A percentile compares a stretch with the other conserved stretches of the same genome.
These are phyloP conservation scores for Kazachstania kunashirensis DNA, from an alignment of 805 yeast species.

Conservation along the genomic window DNA sequence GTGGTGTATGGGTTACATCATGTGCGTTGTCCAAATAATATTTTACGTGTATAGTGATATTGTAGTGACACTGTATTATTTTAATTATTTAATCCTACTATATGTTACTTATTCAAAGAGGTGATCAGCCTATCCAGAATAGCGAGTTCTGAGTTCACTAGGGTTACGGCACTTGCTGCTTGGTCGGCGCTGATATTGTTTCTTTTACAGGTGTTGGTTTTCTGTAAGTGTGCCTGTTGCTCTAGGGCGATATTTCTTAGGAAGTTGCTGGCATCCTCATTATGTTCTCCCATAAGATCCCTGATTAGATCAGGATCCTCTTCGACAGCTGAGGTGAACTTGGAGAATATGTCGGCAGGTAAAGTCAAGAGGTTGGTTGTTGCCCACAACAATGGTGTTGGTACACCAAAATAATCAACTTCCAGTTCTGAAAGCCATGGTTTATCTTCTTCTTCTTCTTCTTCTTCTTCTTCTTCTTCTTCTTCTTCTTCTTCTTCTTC, in stretches of 20 bases:
- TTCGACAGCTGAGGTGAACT: slow-evolving; percentile 9
- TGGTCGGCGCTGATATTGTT: not conserved
- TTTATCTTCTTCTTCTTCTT: slow-evolving; percentile 4
- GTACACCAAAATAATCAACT: slow-evolving; percentile 35
- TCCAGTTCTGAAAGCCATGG: slow-evolving; percentile 37
- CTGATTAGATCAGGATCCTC: not conserved
- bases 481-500: slow-evolving; percentile 9
- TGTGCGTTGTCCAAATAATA: too few species aligned
- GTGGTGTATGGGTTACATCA: too few species aligned
- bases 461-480: slow-evolving; percentile 16
- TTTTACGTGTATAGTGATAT: too few species aligned
- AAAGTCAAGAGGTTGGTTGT: slow-evolving; percentile 31
- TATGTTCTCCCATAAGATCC: not conserved
- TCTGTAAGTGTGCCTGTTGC: not conserved
- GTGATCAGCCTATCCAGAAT: not conserved
- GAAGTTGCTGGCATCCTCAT: not conserved
- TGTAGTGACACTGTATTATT: too few species aligned
- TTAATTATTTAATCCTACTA: too few species aligned
- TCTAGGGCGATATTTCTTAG: not conserved
- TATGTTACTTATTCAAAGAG: not conserved
- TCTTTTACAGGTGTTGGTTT: not conserved
- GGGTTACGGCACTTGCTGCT: not conserved
- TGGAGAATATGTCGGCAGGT: slow-evolving; percentile 19
- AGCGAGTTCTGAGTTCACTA: not conserved
- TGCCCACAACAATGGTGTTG: slow-evolving; percentile 38